Percentiles rank a stretch among this genome's conserved stretches.
Evolutionary conservation across 1,139 yeast genomes (phyloP).

Genomic region (Taiozyma sp.): DNA sequence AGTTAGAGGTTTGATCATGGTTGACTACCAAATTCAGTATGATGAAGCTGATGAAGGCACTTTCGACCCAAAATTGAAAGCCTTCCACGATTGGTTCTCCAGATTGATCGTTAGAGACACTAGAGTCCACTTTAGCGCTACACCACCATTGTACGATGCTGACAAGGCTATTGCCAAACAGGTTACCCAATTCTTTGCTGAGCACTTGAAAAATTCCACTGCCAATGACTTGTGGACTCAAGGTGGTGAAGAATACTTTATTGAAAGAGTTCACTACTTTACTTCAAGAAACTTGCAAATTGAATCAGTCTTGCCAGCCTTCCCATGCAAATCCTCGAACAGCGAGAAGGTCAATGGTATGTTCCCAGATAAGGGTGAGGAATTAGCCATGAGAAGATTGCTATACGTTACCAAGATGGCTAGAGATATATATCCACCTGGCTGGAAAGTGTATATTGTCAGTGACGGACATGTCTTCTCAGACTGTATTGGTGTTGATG

Average conservation of each 20-base stretch:
- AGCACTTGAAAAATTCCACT: slow-evolving; percentile 43
- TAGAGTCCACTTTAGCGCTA: slow-evolving; percentile 21
- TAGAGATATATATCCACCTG: slow-evolving; percentile 44
- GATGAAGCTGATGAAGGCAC: slow-evolving; percentile 16
- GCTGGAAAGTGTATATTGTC: slow-evolving; percentile 51
- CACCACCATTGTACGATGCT: slow-evolving; percentile 11
- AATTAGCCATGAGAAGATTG: slow-evolving; percentile 33
- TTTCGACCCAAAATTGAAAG: slow-evolving; percentile 7
- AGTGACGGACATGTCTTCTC: slow-evolving; percentile 66
- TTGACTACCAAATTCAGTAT: slow-evolving; percentile 15
- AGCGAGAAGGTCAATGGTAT: slow-evolving; percentile 45
- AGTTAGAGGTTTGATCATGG: slow-evolving; percentile 29
- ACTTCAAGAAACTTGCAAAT: slow-evolving; percentile 42
- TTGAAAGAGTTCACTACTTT: slow-evolving; percentile 40
- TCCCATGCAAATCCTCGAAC: slow-evolving; percentile 61
- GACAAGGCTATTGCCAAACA: slow-evolving; percentile 22
- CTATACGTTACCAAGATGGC: slow-evolving; percentile 29
- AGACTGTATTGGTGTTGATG: slow-evolving; percentile 56
- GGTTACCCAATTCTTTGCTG: slow-evolving; percentile 37
- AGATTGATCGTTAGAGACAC: slow-evolving; percentile 30
- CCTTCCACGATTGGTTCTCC: slow-evolving; percentile 34
- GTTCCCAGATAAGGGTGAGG: slow-evolving; percentile 47
- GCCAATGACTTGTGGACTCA: slow-evolving; percentile 44
- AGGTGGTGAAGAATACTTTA: slow-evolving; percentile 40
- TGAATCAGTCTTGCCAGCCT: slow-evolving; percentile 59